These are phyloP conservation scores for Trichoderma sp. DNA, from an alignment of 2,329 filamentous ascomycete species.

Conservation along the genomic window DNA sequence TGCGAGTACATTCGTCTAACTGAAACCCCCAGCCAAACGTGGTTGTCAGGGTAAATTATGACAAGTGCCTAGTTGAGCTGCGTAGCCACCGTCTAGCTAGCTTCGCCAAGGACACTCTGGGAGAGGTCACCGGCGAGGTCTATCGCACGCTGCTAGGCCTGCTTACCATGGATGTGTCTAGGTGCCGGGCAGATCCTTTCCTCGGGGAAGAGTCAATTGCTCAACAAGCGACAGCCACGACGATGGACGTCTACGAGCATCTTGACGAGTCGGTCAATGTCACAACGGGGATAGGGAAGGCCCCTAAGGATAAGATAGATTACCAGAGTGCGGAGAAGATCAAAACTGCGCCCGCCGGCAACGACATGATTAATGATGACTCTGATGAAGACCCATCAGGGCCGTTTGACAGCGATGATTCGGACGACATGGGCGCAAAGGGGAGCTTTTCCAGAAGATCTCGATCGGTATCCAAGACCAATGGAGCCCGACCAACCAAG, in stretches of 20 bases:
- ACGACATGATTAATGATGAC: conserved; percentile 40
- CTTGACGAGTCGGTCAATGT: conserved; percentile 56
- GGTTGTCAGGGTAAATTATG: conserved; percentile 78
- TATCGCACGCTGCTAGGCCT: conserved; percentile 73
- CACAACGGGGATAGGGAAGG: conserved; percentile 59
- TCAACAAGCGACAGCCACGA: conserved; percentile 48
- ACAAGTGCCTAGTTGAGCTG: conserved; percentile 79
- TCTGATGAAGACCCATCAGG: conserved; percentile 35
- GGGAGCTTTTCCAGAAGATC: conserved; percentile 26
- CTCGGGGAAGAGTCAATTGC: conserved; percentile 36
- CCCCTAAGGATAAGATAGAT: conserved; percentile 49
- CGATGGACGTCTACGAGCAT: conserved; percentile 57
- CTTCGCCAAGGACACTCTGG: conserved; percentile 70
- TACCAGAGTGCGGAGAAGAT: conserved; percentile 52
- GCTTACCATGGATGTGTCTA: conserved; percentile 67
- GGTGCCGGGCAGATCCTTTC: conserved; percentile 62
- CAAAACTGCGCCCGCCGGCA: conserved; percentile 37
- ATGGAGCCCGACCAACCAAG: conserved; percentile 39
- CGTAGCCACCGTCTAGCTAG: conserved; percentile 76
- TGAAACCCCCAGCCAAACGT: conserved; percentile 60
- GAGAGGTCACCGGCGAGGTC: conserved; percentile 72
- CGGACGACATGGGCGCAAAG: conserved; percentile 37
- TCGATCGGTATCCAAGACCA: conserved; percentile 35
- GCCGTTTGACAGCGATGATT: conserved; percentile 32
- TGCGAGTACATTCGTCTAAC: conserved; percentile 26